Evolutionary conservation across 176 grass and related monocot species (phyloP).

Genomic region (Carex kokanica): DNA sequence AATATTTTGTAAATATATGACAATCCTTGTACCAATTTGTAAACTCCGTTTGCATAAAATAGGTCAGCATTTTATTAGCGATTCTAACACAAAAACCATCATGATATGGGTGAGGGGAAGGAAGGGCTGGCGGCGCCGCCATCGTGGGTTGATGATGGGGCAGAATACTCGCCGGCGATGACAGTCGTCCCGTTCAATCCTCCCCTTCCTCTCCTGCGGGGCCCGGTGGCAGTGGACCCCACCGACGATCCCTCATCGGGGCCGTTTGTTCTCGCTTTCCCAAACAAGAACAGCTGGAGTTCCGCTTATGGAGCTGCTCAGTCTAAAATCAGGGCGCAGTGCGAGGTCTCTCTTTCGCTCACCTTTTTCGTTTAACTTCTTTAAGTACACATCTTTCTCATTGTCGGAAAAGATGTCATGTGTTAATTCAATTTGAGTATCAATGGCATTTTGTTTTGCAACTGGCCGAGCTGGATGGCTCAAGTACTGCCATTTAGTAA

Average conservation of each 20-base stretch:
- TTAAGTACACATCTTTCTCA: background rate
- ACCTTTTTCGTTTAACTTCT: background rate
- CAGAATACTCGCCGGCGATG: constrained; percentile 32
- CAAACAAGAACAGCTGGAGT: constrained; percentile 28
- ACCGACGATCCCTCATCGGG: constrained; percentile 32
- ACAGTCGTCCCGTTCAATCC: constrained; percentile 41
- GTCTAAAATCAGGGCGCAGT: constrained; percentile 33
- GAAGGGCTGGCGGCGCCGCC: constrained; percentile 15
- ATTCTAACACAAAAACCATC: background rate
- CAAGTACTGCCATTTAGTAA: constrained; percentile 32
- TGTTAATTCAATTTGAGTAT: background rate
- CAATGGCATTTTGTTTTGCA: constrained; percentile 12
- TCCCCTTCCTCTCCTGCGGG: constrained; percentile 35
- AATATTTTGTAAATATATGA: background rate
- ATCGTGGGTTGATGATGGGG: constrained; percentile 14
- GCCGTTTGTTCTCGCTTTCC: constrained; percentile 43
- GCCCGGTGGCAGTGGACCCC: constrained; percentile 18
- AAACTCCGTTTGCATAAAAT: background rate
- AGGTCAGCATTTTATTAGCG: background rate
- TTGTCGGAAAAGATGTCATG: background rate
- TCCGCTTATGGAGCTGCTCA: constrained; percentile 27
- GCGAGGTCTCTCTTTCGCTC: constrained; percentile 30
- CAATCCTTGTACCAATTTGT: background rate
- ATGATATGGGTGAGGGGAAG: background rate
- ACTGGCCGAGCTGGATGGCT: constrained; percentile 40